Evolutionary conservation across 768 basidiomycete genomes (phyloP), one percentile per base, ranked within the genome.

Genomic region (Naganishia vishniacii): DNA sequence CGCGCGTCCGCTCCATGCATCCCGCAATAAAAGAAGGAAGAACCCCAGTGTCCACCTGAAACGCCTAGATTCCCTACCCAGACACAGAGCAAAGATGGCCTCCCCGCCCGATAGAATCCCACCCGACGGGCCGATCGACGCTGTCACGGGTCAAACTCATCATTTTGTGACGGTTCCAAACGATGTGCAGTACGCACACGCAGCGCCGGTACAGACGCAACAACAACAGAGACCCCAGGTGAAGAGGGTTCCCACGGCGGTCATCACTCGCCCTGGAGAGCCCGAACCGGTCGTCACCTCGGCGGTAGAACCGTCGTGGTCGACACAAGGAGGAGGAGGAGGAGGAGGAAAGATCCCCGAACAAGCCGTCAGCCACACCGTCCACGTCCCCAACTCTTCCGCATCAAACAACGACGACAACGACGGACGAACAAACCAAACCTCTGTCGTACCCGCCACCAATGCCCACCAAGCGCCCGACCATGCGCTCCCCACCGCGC

Each of bases 401-500:
- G 15, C 18, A 13, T 13, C 49, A 13, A n/a, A n/a, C n/a, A n/a
- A n/a, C n/a, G n/a, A n/a, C n/a, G n/a, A n/a, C n/a, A n/a, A n/a
- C n/a, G n/a, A n/a, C n/a, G n/a, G n/a, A n/a, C n/a, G n/a, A n/a
- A n/a, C 5, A 13, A 51, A 51, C 31, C 49, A 56, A 40, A 40
- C 53, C 34, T 56, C 53, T 9, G 53, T 56, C 53, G 53, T 56
- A 37, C 53, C 53, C 53, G 53, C 53, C 53, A 56, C 53, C 2
- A 7, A 34, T 1, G 53, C 53, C n/a, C n/a, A 37, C 4, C 2
- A 15, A 2, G 53, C 53, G n/a, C 53, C 53, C 2, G 53, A 56
- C 20, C 53, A 68, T 46, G 75, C 74, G 18, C 67, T 79, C 9
- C 78, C 78, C 7, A 76, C 77, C 44, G 75, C 76, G 18, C 62